These are phyloP conservation scores for Alternaria brassicicola DNA, from an alignment of 2,329 filamentous ascomycete species.

Conservation along the genomic window DNA sequence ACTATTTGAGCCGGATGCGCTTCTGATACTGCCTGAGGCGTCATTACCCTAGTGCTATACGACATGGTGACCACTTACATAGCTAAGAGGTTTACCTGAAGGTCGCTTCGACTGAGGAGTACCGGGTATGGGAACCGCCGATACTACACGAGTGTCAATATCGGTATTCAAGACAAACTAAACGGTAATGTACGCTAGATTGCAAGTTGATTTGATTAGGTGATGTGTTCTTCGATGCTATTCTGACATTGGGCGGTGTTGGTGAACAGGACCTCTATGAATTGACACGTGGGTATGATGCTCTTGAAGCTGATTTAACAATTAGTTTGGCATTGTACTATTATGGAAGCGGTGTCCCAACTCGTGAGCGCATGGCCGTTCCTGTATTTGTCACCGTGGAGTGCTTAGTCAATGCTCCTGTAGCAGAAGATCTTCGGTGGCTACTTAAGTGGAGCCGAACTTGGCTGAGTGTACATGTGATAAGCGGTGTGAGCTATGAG, in stretches of 20 bases:
- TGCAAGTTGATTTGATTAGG: background rate
- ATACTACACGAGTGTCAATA: background rate
- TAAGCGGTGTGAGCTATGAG: background rate
- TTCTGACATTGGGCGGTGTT: background rate
- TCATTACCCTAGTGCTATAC: background rate
- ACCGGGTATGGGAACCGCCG: background rate
- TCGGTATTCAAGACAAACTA: background rate
- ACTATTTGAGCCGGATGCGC: background rate
- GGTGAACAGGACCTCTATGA: background rate
- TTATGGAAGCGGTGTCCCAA: background rate
- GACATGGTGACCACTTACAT: background rate
- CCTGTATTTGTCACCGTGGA: constrained; percentile 8
- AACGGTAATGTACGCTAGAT: background rate
- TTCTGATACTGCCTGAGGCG: background rate
- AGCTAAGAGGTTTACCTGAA: background rate
- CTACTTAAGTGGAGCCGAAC: background rate
- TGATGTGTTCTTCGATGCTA: background rate
- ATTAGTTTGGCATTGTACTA: background rate
- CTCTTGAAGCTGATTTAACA: background rate
- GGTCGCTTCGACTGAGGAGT: background rate
- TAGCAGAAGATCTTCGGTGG: background rate
- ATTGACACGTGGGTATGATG: background rate
- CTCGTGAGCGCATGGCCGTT: background rate
- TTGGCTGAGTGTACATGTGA: background rate
- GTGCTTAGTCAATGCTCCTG: background rate